phyloP scores from a whole-genome alignment of 164 flowering plant genomes.

The Umbellularia californica region DNA sequence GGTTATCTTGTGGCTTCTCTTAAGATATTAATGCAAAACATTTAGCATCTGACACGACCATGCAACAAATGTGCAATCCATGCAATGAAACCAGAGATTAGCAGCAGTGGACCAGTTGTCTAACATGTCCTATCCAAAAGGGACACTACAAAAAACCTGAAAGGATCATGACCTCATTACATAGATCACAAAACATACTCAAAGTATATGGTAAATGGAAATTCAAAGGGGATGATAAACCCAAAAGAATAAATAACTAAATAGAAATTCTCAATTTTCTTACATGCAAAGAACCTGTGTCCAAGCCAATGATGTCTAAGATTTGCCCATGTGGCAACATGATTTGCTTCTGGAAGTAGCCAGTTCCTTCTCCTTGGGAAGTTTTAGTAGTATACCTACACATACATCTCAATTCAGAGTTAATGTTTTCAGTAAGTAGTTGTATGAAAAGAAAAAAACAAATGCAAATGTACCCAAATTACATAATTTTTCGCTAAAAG shows the following conservation, averaged over 20 bases:
- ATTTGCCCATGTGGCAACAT: conserved; percentile 27
- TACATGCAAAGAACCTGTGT: conserved; percentile 44
- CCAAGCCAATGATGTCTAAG: conserved; percentile 40
- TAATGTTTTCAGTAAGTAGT: not conserved
- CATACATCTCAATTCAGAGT: not conserved
- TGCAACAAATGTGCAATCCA: too few relatives aligned
- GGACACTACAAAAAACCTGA: not conserved
- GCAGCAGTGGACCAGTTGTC: too few relatives aligned
- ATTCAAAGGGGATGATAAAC: too few relatives aligned
- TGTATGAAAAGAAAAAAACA: not conserved
- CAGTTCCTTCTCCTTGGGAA: conserved; percentile 21
- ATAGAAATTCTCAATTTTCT: not conserved
- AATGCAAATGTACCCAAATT: not conserved
- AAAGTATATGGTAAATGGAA: not conserved
- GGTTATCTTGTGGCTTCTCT: too few relatives aligned
- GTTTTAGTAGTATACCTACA: conserved; percentile 54
- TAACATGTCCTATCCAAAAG: too few relatives aligned
- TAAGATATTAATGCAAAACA: too few relatives aligned
- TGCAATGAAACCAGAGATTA: too few relatives aligned
- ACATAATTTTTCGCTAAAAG: not conserved
- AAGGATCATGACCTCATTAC: not conserved
- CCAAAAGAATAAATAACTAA: not conserved
- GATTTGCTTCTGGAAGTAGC: conserved; percentile 35
- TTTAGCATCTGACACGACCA: too few relatives aligned
- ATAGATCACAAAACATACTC: not conserved